These are phyloP conservation scores for Mortierella sp. DNA, from an alignment of 371 early-diverging fungal species.

Conservation along the genomic window DNA sequence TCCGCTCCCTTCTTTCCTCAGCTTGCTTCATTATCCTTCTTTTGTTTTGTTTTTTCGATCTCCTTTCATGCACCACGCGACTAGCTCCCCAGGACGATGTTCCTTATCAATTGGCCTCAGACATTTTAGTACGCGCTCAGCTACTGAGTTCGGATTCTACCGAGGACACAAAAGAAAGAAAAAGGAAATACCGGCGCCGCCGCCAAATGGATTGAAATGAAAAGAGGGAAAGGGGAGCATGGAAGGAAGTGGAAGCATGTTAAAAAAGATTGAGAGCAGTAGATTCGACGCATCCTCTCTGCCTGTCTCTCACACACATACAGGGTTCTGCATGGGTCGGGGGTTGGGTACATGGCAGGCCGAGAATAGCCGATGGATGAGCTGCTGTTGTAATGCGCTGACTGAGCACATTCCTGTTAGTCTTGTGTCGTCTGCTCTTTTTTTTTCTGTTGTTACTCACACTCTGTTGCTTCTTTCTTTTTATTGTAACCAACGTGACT, in stretches of 20 bases:
- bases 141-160: conserved; percentile 1
- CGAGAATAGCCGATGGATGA: neutral
- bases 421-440: neutral
- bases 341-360: neutral
- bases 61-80: conserved; percentile 12
- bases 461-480: conserved; percentile 25
- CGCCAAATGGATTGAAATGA: neutral
- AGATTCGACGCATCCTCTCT: neutral
- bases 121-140: neutral
- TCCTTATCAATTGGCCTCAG: conserved; percentile 11
- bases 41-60: neutral
- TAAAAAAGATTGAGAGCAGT: conserved; percentile 10
- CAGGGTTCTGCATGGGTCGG: conserved; percentile 1
- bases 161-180: neutral
- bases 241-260: neutral
- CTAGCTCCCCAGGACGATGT: neutral
- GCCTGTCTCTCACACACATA: neutral
- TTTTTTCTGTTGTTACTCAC: neutral
- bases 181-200: neutral
- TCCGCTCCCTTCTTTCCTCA: neutral
- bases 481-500: conserved; percentile 44
- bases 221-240: neutral
- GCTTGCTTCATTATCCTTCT: neutral
- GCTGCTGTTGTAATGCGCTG: neutral
- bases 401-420: conserved; percentile 5